Evolutionary conservation across 1,284 basidiomycete genomes (phyloP).

Genomic region (Boletus smithii): DNA sequence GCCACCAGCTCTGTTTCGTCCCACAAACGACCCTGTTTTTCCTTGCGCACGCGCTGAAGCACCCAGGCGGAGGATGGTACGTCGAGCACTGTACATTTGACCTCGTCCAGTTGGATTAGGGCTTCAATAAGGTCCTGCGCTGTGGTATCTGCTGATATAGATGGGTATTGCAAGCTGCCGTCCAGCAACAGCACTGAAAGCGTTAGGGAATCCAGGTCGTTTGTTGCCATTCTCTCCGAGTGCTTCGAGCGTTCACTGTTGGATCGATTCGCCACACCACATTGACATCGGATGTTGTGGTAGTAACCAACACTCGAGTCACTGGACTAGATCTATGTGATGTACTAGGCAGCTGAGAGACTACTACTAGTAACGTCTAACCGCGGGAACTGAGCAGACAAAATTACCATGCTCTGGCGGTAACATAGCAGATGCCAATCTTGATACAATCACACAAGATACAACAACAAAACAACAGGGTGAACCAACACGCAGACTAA

Average conservation of each 20-base stretch:
- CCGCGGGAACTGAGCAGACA: no score
- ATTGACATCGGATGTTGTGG: slow-evolving; percentile 5
- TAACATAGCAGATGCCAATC: no score
- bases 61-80: slow-evolving; percentile 61
- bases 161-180: slow-evolving; percentile 60
- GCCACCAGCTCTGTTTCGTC: slow-evolving; percentile 63
- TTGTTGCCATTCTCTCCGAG: slow-evolving; percentile 29
- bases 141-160: slow-evolving; percentile 49
- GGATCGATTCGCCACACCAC: no score
- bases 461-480: slow-evolving; percentile 11
- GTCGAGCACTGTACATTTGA: slow-evolving; percentile 54
- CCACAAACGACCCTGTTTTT: slow-evolving; percentile 61
- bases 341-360: no score
- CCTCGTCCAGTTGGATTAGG: slow-evolving; percentile 45
- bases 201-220: slow-evolving; percentile 41
- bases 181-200: slow-evolving; percentile 59
- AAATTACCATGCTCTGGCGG: no score
- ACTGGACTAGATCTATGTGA: no score
- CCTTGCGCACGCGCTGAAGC: slow-evolving; percentile 57
- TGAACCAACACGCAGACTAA: slow-evolving; percentile 7
- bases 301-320: neutral
- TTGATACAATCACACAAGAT: slow-evolving; percentile 12
- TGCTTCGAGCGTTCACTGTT: no score
- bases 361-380: no score
- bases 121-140: slow-evolving; percentile 57